phyloP scores from a whole-genome alignment of 768 basidiomycete species.

The Antrodiella citrinella region DNA sequence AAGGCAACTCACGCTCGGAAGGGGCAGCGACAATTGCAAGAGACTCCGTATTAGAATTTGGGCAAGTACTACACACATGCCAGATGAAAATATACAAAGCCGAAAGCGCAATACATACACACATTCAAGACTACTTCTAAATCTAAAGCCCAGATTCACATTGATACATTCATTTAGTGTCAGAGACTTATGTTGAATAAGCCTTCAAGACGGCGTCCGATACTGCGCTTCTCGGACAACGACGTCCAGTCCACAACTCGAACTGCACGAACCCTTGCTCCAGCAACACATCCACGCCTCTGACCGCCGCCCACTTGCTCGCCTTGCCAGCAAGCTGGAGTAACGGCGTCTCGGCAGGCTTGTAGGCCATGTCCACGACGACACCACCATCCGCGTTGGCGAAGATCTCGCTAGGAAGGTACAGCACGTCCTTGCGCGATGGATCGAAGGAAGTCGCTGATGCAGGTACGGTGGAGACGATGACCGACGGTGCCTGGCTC shows the following conservation, averaged over 20 bases:
- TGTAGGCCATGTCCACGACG: slow-evolving; percentile 93
- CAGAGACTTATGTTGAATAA: slow-evolving; percentile 23
- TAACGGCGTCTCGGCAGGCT: slow-evolving; percentile 79
- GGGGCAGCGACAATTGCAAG: no score
- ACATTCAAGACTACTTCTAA: no score
- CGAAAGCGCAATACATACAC: no score
- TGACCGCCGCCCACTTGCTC: slow-evolving; percentile 59
- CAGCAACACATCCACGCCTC: slow-evolving; percentile 76
- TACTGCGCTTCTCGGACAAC: slow-evolving; percentile 43
- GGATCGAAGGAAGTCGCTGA: slow-evolving; percentile 40
- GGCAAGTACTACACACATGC: no score
- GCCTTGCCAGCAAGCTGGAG: slow-evolving; percentile 50
- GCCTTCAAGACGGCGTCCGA: slow-evolving; percentile 39
- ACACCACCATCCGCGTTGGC: slow-evolving; percentile 52
- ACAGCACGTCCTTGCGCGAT: slow-evolving; percentile 27
- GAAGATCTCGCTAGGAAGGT: slow-evolving; percentile 44
- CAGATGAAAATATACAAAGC: no score
- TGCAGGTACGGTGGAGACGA: slow-evolving; percentile 87
- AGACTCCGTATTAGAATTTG: no score
- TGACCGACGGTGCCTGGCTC: slow-evolving; percentile 50
- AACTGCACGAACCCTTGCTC: slow-evolving; percentile 89
- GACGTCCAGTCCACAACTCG: slow-evolving; percentile 69
- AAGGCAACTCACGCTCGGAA: no score
- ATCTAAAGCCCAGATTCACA: no score
- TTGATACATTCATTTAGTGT: no score